Percentiles rank a stretch among this genome's conserved stretches.
Conservation (phyloP, 176 grass and related monocot genomes). For the Raddia distichophylla region DNA sequence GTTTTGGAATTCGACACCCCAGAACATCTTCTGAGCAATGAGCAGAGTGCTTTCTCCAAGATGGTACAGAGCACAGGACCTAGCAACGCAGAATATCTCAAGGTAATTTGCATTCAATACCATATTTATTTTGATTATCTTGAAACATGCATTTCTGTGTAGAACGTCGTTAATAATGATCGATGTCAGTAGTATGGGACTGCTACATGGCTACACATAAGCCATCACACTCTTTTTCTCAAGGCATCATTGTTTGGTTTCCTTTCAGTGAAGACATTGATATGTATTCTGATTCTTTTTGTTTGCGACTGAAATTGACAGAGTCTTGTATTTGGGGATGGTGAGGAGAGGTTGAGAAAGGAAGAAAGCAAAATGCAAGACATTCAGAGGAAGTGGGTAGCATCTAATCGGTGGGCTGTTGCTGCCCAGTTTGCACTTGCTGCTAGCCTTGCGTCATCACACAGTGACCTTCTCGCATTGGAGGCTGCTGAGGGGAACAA, state of each 20-base stretch:
- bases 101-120: constrained; percentile 49
- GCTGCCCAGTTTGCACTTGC: constrained; percentile 83
- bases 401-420: constrained; percentile 87
- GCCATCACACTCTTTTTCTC: neutral
- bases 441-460: constrained; percentile 75
- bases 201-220: constrained; percentile 10
- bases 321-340: constrained; percentile 71
- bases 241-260: neutral
- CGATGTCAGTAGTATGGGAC: neutral
- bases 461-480: constrained; percentile 77
- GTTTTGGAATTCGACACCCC: constrained; percentile 92
- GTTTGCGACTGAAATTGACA: constrained; percentile 49
- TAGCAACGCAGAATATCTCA: constrained; percentile 93
- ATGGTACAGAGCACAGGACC: constrained; percentile 98
- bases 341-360: constrained; percentile 60
- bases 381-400: constrained; percentile 79
- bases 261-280: neutral
- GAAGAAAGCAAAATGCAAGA: constrained; percentile 76
- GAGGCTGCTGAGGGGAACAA: constrained; percentile 66
- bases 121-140: neutral
- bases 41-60: constrained; percentile 90
- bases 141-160: neutral
- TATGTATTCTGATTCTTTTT: constrained; percentile 40
- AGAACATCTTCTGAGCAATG: constrained; percentile 82
- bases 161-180: neutral